These are phyloP conservation scores for Tolypocladium ophioglossoides DNA, from an alignment of 2,329 filamentous ascomycete species.

Conservation along the genomic window DNA sequence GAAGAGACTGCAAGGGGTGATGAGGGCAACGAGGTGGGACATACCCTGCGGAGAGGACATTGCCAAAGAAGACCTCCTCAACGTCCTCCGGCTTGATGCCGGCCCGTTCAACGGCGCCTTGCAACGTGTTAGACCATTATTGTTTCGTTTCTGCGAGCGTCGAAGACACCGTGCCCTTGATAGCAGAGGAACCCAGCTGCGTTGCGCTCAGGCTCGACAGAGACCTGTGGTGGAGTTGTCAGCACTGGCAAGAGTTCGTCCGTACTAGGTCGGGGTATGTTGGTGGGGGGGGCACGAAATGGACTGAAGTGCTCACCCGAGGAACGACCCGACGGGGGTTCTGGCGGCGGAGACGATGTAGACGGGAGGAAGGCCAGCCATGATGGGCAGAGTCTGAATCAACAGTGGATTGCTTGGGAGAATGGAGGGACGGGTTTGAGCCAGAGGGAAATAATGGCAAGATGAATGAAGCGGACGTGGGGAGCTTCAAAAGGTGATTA, in stretches of 20 bases:
- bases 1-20: not conserved
- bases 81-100: slow-evolving; percentile 84
- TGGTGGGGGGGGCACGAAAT: not conserved
- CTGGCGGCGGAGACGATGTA: slow-evolving; percentile 91
- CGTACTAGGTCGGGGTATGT: not conserved
- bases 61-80: slow-evolving; percentile 95
- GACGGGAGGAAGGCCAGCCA: slow-evolving; percentile 75
- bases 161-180: slow-evolving; percentile 56
- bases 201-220: slow-evolving; percentile 78
- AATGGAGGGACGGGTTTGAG: not conserved
- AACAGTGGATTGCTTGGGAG: not conserved
- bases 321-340: slow-evolving; percentile 88
- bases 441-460: not conserved
- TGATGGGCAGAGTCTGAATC: slow-evolving; percentile 22
- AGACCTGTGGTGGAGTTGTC: slow-evolving; percentile 45
- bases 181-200: slow-evolving; percentile 81
- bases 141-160: not conserved
- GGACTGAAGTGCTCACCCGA: slow-evolving; percentile 51
- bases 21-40: slow-evolving; percentile 12
- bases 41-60: slow-evolving; percentile 93
- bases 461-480: not conserved
- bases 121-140: slow-evolving; percentile 4
- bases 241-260: slow-evolving; percentile 7
- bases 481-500: slow-evolving; percentile 1
- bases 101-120: slow-evolving; percentile 72